Evolutionary conservation across 192 early-diverging fungal species (phyloP).

Genomic region (Coemansia reversa): DNA sequence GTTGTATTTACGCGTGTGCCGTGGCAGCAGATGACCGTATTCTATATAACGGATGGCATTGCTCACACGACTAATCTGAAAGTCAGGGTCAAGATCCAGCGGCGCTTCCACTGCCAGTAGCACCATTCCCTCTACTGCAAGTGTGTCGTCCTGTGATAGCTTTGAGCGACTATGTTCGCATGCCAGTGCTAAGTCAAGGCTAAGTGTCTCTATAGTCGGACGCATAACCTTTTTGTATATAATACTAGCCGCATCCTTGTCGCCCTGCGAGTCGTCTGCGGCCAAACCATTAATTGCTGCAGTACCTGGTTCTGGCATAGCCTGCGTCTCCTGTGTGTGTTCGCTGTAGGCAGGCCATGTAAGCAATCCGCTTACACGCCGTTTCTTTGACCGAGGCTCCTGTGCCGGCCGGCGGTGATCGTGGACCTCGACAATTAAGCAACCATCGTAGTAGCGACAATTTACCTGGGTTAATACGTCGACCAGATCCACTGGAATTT

Average conservation of each 20-base stretch:
- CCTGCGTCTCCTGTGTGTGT: neutral
- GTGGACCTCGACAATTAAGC: conserved; percentile 68
- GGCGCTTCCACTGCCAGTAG: conserved; percentile 68
- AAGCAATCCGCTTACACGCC: conserved; percentile 23
- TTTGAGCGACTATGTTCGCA: conserved; percentile 37
- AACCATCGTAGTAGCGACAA: conserved; percentile 54
- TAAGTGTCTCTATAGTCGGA: conserved; percentile 46
- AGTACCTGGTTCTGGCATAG: conserved; percentile 9
- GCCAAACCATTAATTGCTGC: neutral
- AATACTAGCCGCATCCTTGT: neutral
- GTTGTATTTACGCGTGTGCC: conserved; percentile 69
- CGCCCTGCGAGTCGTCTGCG: conserved; percentile 7
- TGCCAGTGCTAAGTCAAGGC: conserved; percentile 38
- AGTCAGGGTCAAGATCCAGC: conserved; percentile 65
- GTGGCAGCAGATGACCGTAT: conserved; percentile 53
- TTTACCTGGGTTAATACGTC: conserved; percentile 66
- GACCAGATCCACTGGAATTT: conserved; percentile 64
- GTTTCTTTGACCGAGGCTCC: conserved; percentile 36
- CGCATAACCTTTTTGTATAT: conserved; percentile 48
- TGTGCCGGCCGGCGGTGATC: conserved; percentile 59
- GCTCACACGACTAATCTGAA: conserved; percentile 66
- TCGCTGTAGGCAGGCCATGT: conserved; percentile 33
- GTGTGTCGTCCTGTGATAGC: conserved; percentile 58
- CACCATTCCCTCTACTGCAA: conserved; percentile 66
- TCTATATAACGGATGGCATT: conserved; percentile 65